Evolutionary conservation across 805 yeast species (phyloP).

Genomic region (Candida maltosa): DNA sequence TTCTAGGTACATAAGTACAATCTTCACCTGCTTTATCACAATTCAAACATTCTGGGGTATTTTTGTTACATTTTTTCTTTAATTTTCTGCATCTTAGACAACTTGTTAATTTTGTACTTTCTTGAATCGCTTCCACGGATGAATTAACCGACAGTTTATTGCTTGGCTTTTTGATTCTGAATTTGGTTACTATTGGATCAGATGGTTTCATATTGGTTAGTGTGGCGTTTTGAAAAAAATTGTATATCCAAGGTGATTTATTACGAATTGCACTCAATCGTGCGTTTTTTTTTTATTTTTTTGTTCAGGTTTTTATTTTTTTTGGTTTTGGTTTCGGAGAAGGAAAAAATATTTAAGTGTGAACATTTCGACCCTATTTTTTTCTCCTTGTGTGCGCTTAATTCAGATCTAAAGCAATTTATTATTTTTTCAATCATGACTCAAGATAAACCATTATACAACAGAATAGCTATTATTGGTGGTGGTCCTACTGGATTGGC

Average conservation of each 20-base stretch:
- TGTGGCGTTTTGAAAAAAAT: too few relatives aligned
- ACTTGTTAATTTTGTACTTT: conserved; percentile 6
- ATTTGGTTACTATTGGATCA: conserved; percentile 6
- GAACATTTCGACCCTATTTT: too few relatives aligned
- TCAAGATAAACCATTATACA: conserved; percentile 5
- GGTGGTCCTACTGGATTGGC: conserved; percentile 78
- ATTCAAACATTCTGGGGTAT: conserved; percentile 40
- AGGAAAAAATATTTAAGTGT: too few relatives aligned
- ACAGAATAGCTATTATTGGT: conserved; percentile 64
- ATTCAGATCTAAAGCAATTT: too few relatives aligned
- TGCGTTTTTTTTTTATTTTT: too few relatives aligned
- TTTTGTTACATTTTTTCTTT: conserved; percentile 48
- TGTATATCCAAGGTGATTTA: too few relatives aligned
- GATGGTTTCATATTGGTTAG: conserved; percentile 1
- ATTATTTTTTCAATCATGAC: not conserved
- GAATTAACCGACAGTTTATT: not conserved
- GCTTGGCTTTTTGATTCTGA: conserved; percentile 6
- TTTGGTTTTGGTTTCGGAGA: too few relatives aligned
- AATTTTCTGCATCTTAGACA: conserved; percentile 47
- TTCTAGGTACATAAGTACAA: conserved; percentile 22
- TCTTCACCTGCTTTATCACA: conserved; percentile 34
- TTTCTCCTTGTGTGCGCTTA: too few relatives aligned
- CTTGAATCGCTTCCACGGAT: not conserved
- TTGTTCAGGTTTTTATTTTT: too few relatives aligned
- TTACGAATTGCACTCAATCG: too few relatives aligned